A percentile compares a stretch with the other conserved stretches of the same genome.
phyloP scores from a whole-genome alignment of 306 rosid genomes.

The Amphicarpaea edgeworthii region DNA sequence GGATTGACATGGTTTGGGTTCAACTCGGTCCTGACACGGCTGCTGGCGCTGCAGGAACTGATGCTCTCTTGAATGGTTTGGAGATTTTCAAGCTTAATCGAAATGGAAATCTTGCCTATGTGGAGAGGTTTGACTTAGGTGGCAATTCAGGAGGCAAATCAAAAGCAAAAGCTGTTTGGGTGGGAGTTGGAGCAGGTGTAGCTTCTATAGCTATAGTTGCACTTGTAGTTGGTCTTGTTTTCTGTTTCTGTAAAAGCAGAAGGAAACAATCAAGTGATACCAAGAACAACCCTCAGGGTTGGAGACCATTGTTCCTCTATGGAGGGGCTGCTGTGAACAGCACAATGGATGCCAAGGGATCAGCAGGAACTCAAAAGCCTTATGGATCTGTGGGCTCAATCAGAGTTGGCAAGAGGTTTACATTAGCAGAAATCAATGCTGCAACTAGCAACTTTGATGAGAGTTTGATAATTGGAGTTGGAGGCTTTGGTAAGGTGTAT shows the following conservation, averaged over 20 bases:
- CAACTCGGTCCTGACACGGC: constrained; percentile 88
- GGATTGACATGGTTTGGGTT: constrained; percentile 76
- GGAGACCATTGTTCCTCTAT: constrained; percentile 77
- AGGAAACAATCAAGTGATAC: constrained; percentile 57
- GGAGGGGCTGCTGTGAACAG: constrained; percentile 60
- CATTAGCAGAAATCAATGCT: constrained; percentile 71
- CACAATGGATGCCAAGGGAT: constrained; percentile 63
- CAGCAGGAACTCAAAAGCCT: constrained; percentile 62
- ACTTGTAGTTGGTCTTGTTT: constrained; percentile 46
- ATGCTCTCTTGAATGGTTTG: constrained; percentile 90
- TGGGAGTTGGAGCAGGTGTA: constrained; percentile 76
- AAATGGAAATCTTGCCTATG: constrained; percentile 78
- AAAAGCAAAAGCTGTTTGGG: constrained; percentile 65
- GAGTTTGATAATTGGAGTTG: constrained; percentile 83
- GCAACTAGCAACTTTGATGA: constrained; percentile 86
- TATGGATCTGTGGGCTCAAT: constrained; percentile 56
- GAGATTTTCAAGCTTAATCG: constrained; percentile 92
- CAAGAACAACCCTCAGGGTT: constrained; percentile 64
- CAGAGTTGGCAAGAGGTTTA: constrained; percentile 77
- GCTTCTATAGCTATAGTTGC: constrained; percentile 62
- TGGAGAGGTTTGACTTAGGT: constrained; percentile 53
- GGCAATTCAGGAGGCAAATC: constrained; percentile 53
- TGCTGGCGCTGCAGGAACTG: constrained; percentile 88
- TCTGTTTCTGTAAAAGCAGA: constrained; percentile 59
- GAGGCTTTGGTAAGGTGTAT: constrained; percentile 98